Evolutionary conservation across 1,139 yeast genomes (phyloP), one percentile per base, ranked within the genome.

Genomic region (Pichiaceae sp.): DNA sequence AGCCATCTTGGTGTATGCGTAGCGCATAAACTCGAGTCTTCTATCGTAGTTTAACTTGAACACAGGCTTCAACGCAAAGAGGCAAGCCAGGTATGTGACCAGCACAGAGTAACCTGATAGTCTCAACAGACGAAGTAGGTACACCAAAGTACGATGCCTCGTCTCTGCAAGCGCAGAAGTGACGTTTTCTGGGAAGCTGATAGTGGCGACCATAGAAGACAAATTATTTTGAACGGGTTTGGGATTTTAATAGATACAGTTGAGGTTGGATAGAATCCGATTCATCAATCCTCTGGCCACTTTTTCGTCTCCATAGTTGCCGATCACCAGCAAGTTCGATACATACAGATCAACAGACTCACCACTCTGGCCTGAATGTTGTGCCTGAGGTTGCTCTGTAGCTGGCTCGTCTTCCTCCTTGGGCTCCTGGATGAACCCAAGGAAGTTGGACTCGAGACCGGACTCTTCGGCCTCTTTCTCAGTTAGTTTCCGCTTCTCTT

Each of bases 171-270:
- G 6, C 2, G 37, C 33, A 2, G 38, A 33, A 3, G 46, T 29
- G 2, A 42, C 15, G 25, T 50, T 48, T 38, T 57, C 62, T 0
- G 62, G 62, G 30, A 57, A 57, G 6, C 60, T 45, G 8, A 57
- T 48, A 4, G 46, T 44, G 3, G 54, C 50, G 7, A 54, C 19
- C n/a, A 29, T n/a, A 15, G 5, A n/a, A 16, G 7, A 16, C 6
- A 18, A 31, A 31, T 8, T 11, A 17, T n/a, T 4, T 5, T n/a
- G 15, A n/a, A 19, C n/a, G 24, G n/a, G 16, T n/a, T 17, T 29
- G n/a, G 11, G 11, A 21, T 6, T 11, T 32, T 19, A 33, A 26
- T 33, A 28, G 9, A 33, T 16, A 19, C 31, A 28, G 14, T 18
- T 19, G 8, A 34, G 32, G 20, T 34, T 34, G 26, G 32, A 16